Evolutionary conservation across 345 rosid genomes (phyloP).

Genomic region (Microcos paniculata): DNA sequence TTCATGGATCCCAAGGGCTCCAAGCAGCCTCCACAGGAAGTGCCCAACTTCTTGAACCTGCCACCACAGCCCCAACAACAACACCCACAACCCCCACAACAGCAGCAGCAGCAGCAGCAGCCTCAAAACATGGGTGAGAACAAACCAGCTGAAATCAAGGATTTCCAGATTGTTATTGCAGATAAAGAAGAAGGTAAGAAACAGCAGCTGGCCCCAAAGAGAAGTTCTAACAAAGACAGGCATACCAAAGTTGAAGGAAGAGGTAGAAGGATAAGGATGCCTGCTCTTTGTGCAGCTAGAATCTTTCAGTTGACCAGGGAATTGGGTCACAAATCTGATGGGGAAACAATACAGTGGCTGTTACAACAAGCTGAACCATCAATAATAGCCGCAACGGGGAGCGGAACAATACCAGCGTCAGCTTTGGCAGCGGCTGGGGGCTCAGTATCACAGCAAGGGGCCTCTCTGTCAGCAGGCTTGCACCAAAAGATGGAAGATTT

Average conservation of each 20-base stretch:
- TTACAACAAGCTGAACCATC: conserved; percentile 96
- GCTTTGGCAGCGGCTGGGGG: conserved; percentile 65
- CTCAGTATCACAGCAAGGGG: conserved; percentile 64
- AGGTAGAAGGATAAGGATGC: conserved; percentile 96
- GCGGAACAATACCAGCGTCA: conserved; percentile 95
- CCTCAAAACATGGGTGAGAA: conserved; percentile 38
- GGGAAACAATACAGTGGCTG: conserved; percentile 96
- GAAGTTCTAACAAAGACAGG: conserved; percentile 92
- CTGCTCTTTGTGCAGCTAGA: conserved; percentile 96
- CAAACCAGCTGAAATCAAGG: conserved; percentile 66
- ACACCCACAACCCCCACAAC: conserved; percentile 25
- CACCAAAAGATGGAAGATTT: conserved; percentile 67
- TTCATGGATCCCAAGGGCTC: conserved; percentile 71
- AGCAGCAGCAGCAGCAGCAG: conserved; percentile 25
- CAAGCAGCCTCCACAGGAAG: conserved; percentile 44
- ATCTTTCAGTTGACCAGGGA: conserved; percentile 95
- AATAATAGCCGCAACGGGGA: conserved; percentile 85
- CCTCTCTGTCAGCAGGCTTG: conserved; percentile 63
- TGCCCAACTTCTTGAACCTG: conserved; percentile 63
- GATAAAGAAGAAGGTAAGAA: conserved; percentile 64
- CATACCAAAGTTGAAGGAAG: conserved; percentile 97
- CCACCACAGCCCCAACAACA: conserved; percentile 37
- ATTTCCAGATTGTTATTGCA: conserved; percentile 68
- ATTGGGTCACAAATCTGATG: conserved; percentile 97
- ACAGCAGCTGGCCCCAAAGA: conserved; percentile 69